A percentile compares a stretch with the other conserved stretches of the same genome.
Conservation (phyloP, 202 grass and related monocot species). For the Brachypodium distachyon region DNA sequence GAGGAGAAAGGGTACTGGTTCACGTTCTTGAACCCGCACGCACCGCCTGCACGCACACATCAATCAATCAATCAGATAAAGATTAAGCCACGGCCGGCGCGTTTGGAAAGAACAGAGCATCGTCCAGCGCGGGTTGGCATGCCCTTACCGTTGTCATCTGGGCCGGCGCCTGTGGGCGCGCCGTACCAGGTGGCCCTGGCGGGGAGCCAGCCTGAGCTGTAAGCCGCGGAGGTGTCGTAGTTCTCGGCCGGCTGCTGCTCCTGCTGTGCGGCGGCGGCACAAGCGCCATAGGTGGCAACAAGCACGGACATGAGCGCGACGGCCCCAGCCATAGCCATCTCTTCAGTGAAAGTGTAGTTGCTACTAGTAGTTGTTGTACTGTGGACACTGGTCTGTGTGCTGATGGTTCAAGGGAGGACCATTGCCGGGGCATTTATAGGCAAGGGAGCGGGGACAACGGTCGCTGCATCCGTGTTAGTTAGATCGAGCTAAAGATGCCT, state of each 20-base stretch:
- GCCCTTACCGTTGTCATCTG: slow-evolving; percentile 31
- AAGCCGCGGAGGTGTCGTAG: neutral
- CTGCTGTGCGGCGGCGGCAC: neutral
- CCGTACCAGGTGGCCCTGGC: slow-evolving; percentile 56
- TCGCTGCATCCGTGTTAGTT: slow-evolving; percentile 26
- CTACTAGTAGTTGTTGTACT: neutral
- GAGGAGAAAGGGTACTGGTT: slow-evolving; percentile 37
- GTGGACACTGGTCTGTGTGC: slow-evolving; percentile 13
- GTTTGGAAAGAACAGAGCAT: neutral
- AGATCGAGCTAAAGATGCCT: neutral
- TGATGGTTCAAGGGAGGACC: neutral
- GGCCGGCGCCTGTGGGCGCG: slow-evolving; percentile 32
- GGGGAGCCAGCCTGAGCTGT: slow-evolving; percentile 2
- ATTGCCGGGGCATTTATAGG: slow-evolving; percentile 33
- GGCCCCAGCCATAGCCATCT: slow-evolving; percentile 20
- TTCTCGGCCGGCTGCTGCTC: neutral
- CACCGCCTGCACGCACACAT: slow-evolving; percentile 21
- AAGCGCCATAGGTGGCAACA: neutral
- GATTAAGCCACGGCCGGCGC: neutral
- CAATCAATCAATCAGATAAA: neutral
- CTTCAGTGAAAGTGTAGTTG: too few relatives aligned
- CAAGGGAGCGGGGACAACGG: neutral
- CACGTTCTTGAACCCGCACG: slow-evolving; percentile 40
- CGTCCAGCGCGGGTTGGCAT: neutral
- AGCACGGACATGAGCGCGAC: slow-evolving; percentile 3